A percentile compares a stretch with the other conserved stretches of the same genome.
Conservation (phyloP, 2,329 filamentous ascomycete species). For the Cercospora zeae-maydis region DNA sequence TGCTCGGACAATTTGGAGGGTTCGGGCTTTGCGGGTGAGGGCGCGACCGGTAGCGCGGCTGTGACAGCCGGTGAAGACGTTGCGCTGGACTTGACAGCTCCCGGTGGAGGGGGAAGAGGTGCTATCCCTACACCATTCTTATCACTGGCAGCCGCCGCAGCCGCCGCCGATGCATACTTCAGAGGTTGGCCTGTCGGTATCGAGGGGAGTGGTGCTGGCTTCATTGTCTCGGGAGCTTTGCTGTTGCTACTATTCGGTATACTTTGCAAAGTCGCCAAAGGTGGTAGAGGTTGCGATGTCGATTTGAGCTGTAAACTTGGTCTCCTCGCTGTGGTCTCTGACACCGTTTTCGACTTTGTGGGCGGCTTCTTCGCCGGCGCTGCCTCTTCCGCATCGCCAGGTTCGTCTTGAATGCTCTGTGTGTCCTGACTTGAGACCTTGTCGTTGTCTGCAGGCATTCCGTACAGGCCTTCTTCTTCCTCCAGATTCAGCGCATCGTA, state of each 20-base stretch:
- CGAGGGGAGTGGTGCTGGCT: slow-evolving; percentile 82
- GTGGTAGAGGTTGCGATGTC: slow-evolving; percentile 64
- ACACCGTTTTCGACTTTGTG: slow-evolving; percentile 50
- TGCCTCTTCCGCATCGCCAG: slow-evolving; percentile 55
- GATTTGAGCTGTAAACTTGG: slow-evolving; percentile 92
- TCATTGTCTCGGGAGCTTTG: slow-evolving; percentile 67
- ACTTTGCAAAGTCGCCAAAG: slow-evolving; percentile 82
- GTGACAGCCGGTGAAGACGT: slow-evolving; percentile 52
- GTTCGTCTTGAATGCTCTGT: slow-evolving; percentile 85
- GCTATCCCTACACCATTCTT: slow-evolving; percentile 87
- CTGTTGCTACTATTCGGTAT: slow-evolving; percentile 62
- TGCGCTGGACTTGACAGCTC: slow-evolving; percentile 54
- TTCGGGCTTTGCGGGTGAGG: slow-evolving; percentile 36
- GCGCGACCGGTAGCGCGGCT: slow-evolving; percentile 44
- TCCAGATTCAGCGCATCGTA: slow-evolving; percentile 93
- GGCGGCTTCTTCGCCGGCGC: slow-evolving; percentile 41
- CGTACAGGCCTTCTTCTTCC: slow-evolving; percentile 85
- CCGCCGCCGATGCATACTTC: slow-evolving; percentile 95
- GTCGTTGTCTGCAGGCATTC: slow-evolving; percentile 74
- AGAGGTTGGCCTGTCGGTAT: slow-evolving; percentile 83
- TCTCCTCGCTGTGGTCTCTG: slow-evolving; percentile 63
- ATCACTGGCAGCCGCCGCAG: slow-evolving; percentile 85
- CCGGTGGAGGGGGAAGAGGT: slow-evolving; percentile 85
- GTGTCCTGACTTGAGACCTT: slow-evolving; percentile 91
- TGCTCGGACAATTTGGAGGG: slow-evolving; percentile 28